phyloP scores from a whole-genome alignment of 2,329 filamentous ascomycete species.

The Alternaria viburni region DNA sequence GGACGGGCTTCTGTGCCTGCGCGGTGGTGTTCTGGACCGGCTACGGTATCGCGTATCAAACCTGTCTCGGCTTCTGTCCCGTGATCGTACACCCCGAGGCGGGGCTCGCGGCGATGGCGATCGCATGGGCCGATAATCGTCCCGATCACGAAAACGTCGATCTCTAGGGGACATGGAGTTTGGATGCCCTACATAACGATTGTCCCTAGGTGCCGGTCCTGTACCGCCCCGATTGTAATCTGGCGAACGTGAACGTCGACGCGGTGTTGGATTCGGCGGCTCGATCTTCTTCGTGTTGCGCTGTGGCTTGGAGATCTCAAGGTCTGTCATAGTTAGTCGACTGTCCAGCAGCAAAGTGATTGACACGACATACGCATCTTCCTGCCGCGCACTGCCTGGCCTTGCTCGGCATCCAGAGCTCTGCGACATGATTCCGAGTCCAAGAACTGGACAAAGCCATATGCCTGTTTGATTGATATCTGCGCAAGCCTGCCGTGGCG shows the following conservation, averaged over 20 bases:
- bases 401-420: constrained; percentile 80
- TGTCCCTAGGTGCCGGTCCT: constrained; percentile 56
- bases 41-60: constrained; percentile 60
- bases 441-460: constrained; percentile 95
- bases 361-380: constrained; percentile 77
- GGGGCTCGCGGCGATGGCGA: constrained; percentile 54
- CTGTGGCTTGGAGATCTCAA: constrained; percentile 88
- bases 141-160: constrained; percentile 61
- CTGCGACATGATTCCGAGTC: constrained; percentile 73
- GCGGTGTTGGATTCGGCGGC: constrained; percentile 42
- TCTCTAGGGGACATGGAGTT: constrained; percentile 53
- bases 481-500: constrained; percentile 86
- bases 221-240: constrained; percentile 60
- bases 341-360: not conserved
- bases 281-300: constrained; percentile 72
- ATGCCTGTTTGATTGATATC: constrained; percentile 94
- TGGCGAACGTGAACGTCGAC: constrained; percentile 68
- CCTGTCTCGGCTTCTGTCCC: constrained; percentile 53
- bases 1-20: constrained; percentile 71
- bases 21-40: constrained; percentile 72
- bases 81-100: constrained; percentile 44
- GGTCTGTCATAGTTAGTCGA: constrained; percentile 63
- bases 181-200: constrained; percentile 46
- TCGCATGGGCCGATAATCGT: constrained; percentile 63
- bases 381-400: constrained; percentile 80